These are phyloP conservation scores for Beauveria brongniartii DNA, from an alignment of 2,329 filamentous ascomycete genomes.

Conservation along the genomic window DNA sequence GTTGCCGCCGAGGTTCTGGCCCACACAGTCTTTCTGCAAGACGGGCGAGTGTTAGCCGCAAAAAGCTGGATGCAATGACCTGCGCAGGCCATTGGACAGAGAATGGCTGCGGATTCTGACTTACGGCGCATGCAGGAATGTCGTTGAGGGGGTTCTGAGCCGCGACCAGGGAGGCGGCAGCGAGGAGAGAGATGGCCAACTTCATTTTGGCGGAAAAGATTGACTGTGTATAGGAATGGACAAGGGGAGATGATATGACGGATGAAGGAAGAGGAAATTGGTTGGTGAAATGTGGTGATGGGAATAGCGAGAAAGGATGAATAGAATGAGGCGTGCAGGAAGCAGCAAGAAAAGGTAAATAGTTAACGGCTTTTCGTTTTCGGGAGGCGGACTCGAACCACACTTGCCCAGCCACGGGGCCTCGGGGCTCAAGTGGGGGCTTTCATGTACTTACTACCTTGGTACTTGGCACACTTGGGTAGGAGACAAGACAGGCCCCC, in stretches of 20 bases:
- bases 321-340: not conserved
- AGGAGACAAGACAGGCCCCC: too few species aligned
- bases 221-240: not conserved
- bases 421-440: slow-evolving; percentile 1
- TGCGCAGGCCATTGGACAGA: not conserved
- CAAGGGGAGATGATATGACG: not conserved
- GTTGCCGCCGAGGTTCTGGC: slow-evolving; percentile 23
- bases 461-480: not conserved
- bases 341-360: not conserved
- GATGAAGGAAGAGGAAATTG: not conserved
- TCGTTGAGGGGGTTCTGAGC: slow-evolving; percentile 22
- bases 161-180: slow-evolving; percentile 24
- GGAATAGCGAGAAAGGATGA: not conserved
- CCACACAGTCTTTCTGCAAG: slow-evolving; percentile 22
- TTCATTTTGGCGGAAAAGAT: slow-evolving; percentile 25
- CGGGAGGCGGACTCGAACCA: not conserved
- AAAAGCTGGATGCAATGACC: not conserved
- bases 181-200: slow-evolving; percentile 22
- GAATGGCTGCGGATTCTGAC: slow-evolving; percentile 14
- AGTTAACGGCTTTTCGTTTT: not conserved
- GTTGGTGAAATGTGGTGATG: not conserved
- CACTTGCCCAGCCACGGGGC: not conserved
- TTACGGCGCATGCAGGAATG: slow-evolving; percentile 32
- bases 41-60: not conserved
- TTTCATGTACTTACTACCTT: not conserved